Base-by-base conservation (phyloP, 2,329 filamentous ascomycete genomes). In the Arthrobotrys conoides region DNA sequence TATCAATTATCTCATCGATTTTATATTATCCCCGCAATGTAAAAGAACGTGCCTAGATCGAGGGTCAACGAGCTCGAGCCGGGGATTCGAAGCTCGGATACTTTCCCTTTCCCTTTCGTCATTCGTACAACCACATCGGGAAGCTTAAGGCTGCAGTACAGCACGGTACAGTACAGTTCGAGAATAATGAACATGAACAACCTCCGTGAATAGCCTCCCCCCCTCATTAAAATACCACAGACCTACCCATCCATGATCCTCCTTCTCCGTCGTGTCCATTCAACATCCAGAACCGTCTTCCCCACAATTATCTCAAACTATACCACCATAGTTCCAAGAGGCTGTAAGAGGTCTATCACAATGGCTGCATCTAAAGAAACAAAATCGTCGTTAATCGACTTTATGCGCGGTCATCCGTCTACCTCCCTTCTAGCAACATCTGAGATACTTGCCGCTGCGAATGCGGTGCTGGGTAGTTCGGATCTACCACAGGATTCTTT, bases 391-490 rank as follows among this genome's bases (percentile, higher is more conserved):
- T 38, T 27, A 18, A 67, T 79, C 30, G 76, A 79, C 24, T 61
- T 79, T 16, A 75, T 79, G 70, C 76, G 76, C 20, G 76, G 76
- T 5, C 69, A 75, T n/a, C 76, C 71, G n/a, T 71, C 70, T 2
- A 79, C 76, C 5, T 44, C 51, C 10, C 64, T 79, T 9, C 57
- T 79, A n/a, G 76, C 76, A 0, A 79, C 76, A 3, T 63, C 61
- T 41, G 76, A 79, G 61, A 75, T 79, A 59, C 65, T 73, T 1
- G 76, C 69, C 1, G 76, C 70, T n/a, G 76, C 76, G 1, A 79
- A 70, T 66, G 46, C 68, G 14, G 76, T 67, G n/a, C 61, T 79
- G 9, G 48, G 51, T n/a, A 41, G 57, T 27, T 0, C 36, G 18
- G 46, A 59, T 5, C n/a, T 79, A 20, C 59, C 69, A 3, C 55